phyloP scores from a whole-genome alignment of 352 stramenopile genomes.

The Phytophthora aleatoria region DNA sequence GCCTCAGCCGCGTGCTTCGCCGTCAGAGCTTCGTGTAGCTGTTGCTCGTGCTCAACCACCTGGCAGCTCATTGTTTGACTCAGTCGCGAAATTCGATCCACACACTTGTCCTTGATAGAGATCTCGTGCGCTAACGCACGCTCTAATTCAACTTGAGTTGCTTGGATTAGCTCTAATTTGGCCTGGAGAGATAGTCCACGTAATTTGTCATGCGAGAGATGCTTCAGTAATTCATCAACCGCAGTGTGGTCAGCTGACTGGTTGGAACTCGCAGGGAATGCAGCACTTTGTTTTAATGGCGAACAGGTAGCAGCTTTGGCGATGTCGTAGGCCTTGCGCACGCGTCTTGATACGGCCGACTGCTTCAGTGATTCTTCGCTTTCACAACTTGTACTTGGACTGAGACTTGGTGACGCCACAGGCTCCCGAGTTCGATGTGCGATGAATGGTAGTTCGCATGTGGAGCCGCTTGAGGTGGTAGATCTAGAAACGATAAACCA shows the following conservation, averaged over 20 bases:
- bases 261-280: background rate
- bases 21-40: conserved; percentile 45
- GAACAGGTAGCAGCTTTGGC: conserved; percentile 43
- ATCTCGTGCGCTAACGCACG: conserved; percentile 45
- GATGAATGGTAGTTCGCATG: conserved; percentile 18
- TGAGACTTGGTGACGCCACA: conserved; percentile 17
- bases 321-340: conserved; percentile 57
- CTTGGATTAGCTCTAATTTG: conserved; percentile 51
- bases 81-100: conserved; percentile 69
- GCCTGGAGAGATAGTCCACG: conserved; percentile 40
- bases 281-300: conserved; percentile 2
- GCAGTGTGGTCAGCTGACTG: conserved; percentile 27
- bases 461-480: conserved; percentile 38
- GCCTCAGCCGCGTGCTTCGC: conserved; percentile 43
- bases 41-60: conserved; percentile 64
- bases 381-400: conserved; percentile 23
- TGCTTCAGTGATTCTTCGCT: conserved; percentile 29
- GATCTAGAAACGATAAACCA: conserved; percentile 29
- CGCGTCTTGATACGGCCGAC: conserved; percentile 39
- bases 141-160: conserved; percentile 39
- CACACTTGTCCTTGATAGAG: conserved; percentile 72
- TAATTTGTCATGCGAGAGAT: conserved; percentile 22
- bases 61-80: conserved; percentile 75
- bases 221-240: conserved; percentile 44
- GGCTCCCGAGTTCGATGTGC: conserved; percentile 1